Base-by-base conservation (phyloP, 805 yeast species). In the Starmerella cellae region DNA sequence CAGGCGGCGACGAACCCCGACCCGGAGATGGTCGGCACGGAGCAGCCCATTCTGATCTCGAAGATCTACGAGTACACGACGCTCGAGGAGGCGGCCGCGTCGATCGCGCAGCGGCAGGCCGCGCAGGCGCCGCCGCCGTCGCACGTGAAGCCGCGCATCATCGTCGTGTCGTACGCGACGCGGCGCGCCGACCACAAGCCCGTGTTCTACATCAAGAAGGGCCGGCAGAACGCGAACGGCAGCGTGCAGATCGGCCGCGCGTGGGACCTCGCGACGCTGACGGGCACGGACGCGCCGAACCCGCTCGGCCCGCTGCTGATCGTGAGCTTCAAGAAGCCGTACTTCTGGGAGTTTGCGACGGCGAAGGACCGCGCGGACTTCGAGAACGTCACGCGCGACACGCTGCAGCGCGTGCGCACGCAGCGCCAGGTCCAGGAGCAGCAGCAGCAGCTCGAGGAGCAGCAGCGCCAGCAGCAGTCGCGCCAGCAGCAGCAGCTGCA, bases 181-280 rank as follows among this genome's bases (percentile, higher is more conserved):
- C 19, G 14, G 31, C 26, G 16, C 9, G 19, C 42, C 17, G 22
- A 32, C n/a, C 43, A 32, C 14, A 6, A 14, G 22, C 20, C 38
- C 8, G 77, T 82, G 26, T 68, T 77, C 44, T 34, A 30, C 35
- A 53, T 87, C 11, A 95, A 85, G 58, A 87, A 88, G 60, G 95
- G 93, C 2, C 77, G 93, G 54, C 84, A 75, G 57, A 79, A 80
- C 52, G 65, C 72, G 9, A 81, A 82, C 51, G 78, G 81, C 1
- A 60, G 77, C 1, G 75, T 81, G 53, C 96, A 87, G 61, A 82
- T 87, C 39, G 97, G 97, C 26, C 72, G 95, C 55, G 80, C 94
- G 2, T 87, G 97, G 97, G 77, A 75, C 48, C 63, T 88, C 53
- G 81, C 73, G 46, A 93, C 82, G 52, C 64, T 88, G 49, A 59